phyloP scores from a whole-genome alignment of 306 rosid species.

The Citrullus mucosospermus region DNA sequence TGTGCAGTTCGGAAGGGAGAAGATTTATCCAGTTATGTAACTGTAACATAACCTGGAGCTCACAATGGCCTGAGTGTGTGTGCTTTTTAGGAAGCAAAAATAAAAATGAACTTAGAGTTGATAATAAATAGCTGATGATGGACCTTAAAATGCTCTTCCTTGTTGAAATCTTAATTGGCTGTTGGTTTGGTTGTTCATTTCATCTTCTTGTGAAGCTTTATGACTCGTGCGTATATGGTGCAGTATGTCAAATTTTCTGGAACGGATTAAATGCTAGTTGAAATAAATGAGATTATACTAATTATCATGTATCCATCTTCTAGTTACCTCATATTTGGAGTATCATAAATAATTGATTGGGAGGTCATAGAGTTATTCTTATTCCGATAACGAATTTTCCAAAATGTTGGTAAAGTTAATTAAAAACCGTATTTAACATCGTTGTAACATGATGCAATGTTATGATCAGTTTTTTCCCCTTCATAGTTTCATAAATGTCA shows the following conservation, averaged over 20 bases:
- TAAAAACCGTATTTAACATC: neutral
- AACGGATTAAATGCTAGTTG: neutral
- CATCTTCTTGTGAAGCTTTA: neutral
- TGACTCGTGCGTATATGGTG: neutral
- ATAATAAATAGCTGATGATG: neutral
- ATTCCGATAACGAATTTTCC: neutral
- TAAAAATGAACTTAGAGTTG: neutral
- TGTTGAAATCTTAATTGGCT: neutral
- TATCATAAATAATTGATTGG: neutral
- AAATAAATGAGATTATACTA: neutral
- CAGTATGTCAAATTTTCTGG: neutral
- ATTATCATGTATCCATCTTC: neutral
- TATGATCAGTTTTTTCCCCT: neutral
- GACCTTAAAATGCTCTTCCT: neutral
- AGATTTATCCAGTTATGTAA: neutral
- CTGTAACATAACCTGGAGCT: neutral
- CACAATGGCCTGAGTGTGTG: neutral
- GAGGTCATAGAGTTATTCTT: neutral
- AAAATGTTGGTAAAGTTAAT: neutral
- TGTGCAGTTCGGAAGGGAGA: neutral
- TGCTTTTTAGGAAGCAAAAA: neutral
- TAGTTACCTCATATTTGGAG: neutral
- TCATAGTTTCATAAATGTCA: neutral
- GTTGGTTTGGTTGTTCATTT: neutral
- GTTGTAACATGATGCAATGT: neutral